A percentile compares a stretch with the other conserved stretches of the same genome.
Conservation (phyloP, 2,329 filamentous ascomycete genomes). For the Trichoderma arundinaceum region DNA sequence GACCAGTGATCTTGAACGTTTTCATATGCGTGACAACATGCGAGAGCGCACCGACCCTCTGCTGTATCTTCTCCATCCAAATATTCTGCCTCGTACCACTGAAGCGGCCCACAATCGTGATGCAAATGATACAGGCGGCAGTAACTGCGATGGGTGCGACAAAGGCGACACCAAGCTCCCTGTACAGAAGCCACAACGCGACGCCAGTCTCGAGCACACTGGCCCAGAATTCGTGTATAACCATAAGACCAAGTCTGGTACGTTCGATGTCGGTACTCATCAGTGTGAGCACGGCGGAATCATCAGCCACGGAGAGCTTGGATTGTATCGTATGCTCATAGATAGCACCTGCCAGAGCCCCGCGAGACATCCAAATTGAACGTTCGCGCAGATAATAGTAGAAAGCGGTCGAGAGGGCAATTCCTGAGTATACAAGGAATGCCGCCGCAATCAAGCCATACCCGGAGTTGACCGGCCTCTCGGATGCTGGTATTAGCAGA, state of each 20-base stretch:
- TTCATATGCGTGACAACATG: slow-evolving; percentile 44
- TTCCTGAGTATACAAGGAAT: slow-evolving; percentile 48
- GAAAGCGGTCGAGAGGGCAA: slow-evolving; percentile 42
- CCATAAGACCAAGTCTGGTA: slow-evolving; percentile 44
- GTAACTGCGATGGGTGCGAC: slow-evolving; percentile 54
- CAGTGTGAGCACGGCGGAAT: slow-evolving; percentile 52
- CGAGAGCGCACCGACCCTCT: slow-evolving; percentile 43
- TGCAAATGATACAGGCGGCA: slow-evolving; percentile 36
- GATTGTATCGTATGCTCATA: slow-evolving; percentile 45
- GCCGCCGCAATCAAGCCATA: slow-evolving; percentile 53
- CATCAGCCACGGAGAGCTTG: slow-evolving; percentile 43
- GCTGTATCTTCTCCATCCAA: slow-evolving; percentile 48
- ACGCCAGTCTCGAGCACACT: slow-evolving; percentile 50
- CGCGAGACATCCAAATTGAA: slow-evolving; percentile 36
- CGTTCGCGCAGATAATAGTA: slow-evolving; percentile 19
- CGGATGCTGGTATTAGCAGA: slow-evolving; percentile 38
- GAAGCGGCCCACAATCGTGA: slow-evolving; percentile 23
- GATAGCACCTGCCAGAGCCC: slow-evolving; percentile 42
- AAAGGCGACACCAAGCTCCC: slow-evolving; percentile 54
- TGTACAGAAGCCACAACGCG: slow-evolving; percentile 54
- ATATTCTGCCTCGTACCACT: slow-evolving; percentile 38
- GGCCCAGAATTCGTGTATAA: slow-evolving; percentile 51
- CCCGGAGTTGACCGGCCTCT: slow-evolving; percentile 38
- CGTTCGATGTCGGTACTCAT: slow-evolving; percentile 57
- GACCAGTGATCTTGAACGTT: slow-evolving; percentile 43